Percentiles rank a stretch among this genome's conserved stretches.
Evolutionary conservation across 2,329 filamentous ascomycete species (phyloP).

Genomic region (Pseudogymnoascus sp.): DNA sequence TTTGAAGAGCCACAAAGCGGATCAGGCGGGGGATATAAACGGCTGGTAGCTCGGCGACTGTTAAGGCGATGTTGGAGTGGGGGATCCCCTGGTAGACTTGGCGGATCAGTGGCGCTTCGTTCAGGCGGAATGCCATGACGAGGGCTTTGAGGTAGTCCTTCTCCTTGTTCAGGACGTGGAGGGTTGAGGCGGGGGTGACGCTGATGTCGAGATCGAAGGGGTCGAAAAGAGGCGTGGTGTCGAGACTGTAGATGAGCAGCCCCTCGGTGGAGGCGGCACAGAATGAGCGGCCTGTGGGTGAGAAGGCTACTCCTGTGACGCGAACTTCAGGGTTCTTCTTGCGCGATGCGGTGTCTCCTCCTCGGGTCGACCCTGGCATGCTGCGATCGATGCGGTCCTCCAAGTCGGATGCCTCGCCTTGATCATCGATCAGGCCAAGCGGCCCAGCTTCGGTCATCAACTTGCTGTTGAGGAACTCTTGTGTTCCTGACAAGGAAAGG

Average conservation of each 20-base stretch:
- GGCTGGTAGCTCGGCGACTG: slow-evolving; percentile 69
- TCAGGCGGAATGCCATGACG: slow-evolving; percentile 94
- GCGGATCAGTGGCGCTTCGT: slow-evolving; percentile 72
- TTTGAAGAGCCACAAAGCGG: slow-evolving; percentile 78
- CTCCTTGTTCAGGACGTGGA: slow-evolving; percentile 57
- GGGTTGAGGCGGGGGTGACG: slow-evolving; percentile 79
- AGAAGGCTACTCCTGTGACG: slow-evolving; percentile 77
- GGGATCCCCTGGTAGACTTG: slow-evolving; percentile 81
- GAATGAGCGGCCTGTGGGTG: slow-evolving; percentile 81
- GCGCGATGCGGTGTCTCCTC: slow-evolving; percentile 69
- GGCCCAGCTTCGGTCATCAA: slow-evolving; percentile 86
- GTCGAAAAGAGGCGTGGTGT: slow-evolving; percentile 78
- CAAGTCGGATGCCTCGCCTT: slow-evolving; percentile 79
- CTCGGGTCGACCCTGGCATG: slow-evolving; percentile 79
- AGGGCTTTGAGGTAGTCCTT: slow-evolving; percentile 84
- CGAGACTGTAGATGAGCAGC: slow-evolving; percentile 84
- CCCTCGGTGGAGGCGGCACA: slow-evolving; percentile 94
- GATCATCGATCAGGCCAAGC: slow-evolving; percentile 72
- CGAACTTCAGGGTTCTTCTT: slow-evolving; percentile 73
- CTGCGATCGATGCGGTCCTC: slow-evolving; percentile 73
- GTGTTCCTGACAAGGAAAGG: slow-evolving; percentile 88
- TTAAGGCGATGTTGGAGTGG: slow-evolving; percentile 61
- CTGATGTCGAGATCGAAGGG: slow-evolving; percentile 93
- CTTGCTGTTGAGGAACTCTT: slow-evolving; percentile 93
- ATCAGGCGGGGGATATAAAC: slow-evolving; percentile 82